Conservation (phyloP, 192 early-diverging fungal genomes). For the Entomortierella beljakovae region DNA sequence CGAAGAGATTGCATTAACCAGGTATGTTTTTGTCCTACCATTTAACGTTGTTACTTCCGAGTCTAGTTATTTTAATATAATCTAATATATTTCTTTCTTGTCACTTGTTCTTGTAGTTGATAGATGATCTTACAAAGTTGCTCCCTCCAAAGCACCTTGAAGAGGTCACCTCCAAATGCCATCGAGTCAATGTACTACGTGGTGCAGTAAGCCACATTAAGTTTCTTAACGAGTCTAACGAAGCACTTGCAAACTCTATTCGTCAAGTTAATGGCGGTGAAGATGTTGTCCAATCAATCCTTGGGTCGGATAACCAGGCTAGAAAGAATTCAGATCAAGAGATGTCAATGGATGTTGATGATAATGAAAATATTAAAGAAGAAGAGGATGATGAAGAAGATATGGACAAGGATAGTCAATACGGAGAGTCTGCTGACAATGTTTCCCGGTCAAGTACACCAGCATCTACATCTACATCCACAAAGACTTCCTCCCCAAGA, state of each 20-base stretch:
- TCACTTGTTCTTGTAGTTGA: conserved; percentile 8
- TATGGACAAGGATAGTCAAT: conserved; percentile 14
- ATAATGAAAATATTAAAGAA: conserved; percentile 16
- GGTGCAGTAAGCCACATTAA: conserved; percentile 47
- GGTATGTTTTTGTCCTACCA: conserved; percentile 7
- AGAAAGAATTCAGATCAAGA: neutral
- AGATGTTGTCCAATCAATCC: neutral
- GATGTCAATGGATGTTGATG: conserved; percentile 43
- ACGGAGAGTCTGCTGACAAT: neutral
- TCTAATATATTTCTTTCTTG: neutral
- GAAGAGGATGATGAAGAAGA: too few species aligned
- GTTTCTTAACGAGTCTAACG: conserved; percentile 42
- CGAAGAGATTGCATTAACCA: conserved; percentile 81
- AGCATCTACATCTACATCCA: neutral
- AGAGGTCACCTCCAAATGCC: conserved; percentile 47
- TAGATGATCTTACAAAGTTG: conserved; percentile 42
- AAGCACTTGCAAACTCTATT: conserved; percentile 23
- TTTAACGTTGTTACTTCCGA: neutral
- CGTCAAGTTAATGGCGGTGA: conserved; percentile 18
- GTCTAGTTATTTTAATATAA: too few species aligned
- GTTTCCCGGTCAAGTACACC: conserved; percentile 8
- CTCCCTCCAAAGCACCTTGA: conserved; percentile 50
- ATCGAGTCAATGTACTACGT: conserved; percentile 45
- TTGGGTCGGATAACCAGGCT: neutral
- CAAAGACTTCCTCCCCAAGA: conserved; percentile 5